Percentiles rank a stretch among this genome's conserved stretches.
These are phyloP conservation scores for Fomitopsis palustris DNA, from an alignment of 1,284 basidiomycete genomes.

Conservation along the genomic window DNA sequence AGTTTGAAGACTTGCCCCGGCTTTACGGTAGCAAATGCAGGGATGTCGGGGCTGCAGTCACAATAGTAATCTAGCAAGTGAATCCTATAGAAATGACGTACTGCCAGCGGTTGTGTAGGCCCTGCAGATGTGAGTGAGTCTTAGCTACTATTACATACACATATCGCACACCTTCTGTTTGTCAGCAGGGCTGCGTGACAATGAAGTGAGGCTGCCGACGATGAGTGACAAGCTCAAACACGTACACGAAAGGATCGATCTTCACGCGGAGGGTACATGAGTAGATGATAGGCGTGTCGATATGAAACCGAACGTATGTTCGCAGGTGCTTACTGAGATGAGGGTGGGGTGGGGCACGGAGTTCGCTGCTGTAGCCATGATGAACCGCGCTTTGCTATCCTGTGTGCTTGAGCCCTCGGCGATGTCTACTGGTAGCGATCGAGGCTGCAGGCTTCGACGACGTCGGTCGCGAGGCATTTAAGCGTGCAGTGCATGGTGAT, in stretches of 20 bases:
- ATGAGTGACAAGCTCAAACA: not conserved
- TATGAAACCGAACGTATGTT: not conserved
- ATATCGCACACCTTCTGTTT: constrained; percentile 49
- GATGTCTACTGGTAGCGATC: not conserved
- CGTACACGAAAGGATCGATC: constrained; percentile 63
- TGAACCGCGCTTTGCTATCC: not conserved
- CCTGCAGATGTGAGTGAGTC: constrained; percentile 31
- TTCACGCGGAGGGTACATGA: constrained; percentile 17
- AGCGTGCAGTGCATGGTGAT: not conserved
- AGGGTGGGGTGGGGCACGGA: constrained; percentile 21
- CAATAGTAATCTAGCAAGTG: not conserved
- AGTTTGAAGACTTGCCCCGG: constrained; percentile 71
- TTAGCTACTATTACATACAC: not conserved
- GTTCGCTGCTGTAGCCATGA: constrained; percentile 19
- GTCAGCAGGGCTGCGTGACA: constrained; percentile 45
- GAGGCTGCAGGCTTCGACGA: not conserved
- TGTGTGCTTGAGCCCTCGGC: not conserved
- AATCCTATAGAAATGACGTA: constrained; percentile 32
- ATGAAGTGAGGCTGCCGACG: too few species aligned
- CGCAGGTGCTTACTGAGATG: constrained; percentile 26
- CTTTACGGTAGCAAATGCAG: constrained; percentile 59
- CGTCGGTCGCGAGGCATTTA: not conserved
- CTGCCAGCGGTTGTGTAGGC: constrained; percentile 74
- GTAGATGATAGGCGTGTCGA: not conserved
- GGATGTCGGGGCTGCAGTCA: constrained; percentile 57